phyloP scores from a whole-genome alignment of 129 eudicot species.

The Arctium lappa region DNA sequence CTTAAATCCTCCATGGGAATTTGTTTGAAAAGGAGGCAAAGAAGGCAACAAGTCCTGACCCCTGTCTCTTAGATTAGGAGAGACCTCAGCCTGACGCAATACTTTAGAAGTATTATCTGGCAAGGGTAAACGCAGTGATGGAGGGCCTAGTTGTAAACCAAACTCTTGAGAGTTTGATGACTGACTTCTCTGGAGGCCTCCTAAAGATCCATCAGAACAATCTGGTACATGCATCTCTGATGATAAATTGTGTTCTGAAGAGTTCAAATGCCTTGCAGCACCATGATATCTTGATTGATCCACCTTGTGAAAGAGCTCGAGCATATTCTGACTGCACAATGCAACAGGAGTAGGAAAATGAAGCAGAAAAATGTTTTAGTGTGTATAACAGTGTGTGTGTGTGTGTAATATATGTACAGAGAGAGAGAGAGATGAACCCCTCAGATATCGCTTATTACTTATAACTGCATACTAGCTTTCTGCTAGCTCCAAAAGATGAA shows the following conservation, averaged over 20 bases:
- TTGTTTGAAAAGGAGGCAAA: conserved; percentile 13
- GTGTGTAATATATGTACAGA: not conserved
- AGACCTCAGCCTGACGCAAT: conserved; percentile 27
- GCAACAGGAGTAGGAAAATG: not conserved
- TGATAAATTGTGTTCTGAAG: conserved; percentile 41
- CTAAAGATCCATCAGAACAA: conserved; percentile 55
- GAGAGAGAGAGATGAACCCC: not conserved
- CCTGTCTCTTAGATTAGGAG: conserved; percentile 40
- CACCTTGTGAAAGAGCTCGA: conserved; percentile 87
- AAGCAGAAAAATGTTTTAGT: not conserved
- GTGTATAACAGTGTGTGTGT: not conserved
- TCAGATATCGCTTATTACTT: not conserved
- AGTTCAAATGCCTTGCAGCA: conserved; percentile 21
- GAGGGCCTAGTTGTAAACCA: conserved; percentile 88
- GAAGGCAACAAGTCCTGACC: conserved; percentile 35
- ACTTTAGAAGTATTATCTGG: conserved; percentile 29
- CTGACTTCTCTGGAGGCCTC: conserved; percentile 51
- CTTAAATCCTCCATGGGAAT: conserved; percentile 33
- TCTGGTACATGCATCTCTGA: conserved; percentile 57
- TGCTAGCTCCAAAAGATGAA: not conserved
- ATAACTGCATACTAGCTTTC: not conserved
- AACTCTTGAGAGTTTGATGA: conserved; percentile 71
- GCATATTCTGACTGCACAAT: conserved; percentile 71
- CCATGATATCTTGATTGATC: conserved; percentile 66
- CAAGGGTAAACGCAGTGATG: conserved; percentile 48